Percentiles rank a stretch among this genome's conserved stretches.
These are phyloP conservation scores for Carpinus viminea DNA, from an alignment of 306 rosid species.

Conservation along the genomic window DNA sequence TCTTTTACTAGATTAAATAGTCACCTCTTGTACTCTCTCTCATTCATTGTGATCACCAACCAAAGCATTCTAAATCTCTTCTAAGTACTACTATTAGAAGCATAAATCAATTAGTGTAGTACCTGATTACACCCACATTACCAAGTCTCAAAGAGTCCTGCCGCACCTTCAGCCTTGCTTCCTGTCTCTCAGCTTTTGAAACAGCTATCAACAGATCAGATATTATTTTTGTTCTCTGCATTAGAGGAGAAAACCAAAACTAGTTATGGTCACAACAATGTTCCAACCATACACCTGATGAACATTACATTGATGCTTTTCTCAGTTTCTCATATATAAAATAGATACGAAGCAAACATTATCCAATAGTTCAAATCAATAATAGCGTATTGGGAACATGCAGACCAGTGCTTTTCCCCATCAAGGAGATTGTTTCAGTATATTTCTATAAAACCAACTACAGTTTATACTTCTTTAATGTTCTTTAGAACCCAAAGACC, in stretches of 20 bases:
- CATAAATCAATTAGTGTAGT: constrained; percentile 18
- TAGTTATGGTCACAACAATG: constrained; percentile 12
- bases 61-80: not conserved
- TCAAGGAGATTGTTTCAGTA: no score
- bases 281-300: not conserved
- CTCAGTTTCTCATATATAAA: not conserved
- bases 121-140: constrained; percentile 97
- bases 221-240: constrained; percentile 90
- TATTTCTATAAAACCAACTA: no score
- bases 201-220: constrained; percentile 95
- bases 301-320: not conserved
- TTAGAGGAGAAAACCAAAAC: constrained; percentile 22
- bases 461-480: no score
- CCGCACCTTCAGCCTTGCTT: constrained; percentile 94
- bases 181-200: constrained; percentile 96
- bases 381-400: not conserved
- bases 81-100: not conserved
- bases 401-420: not conserved
- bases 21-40: not conserved
- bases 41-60: not conserved
- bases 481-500: no score
- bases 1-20: no score
- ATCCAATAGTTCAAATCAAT: not conserved
- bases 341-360: not conserved
- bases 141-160: constrained; percentile 98